phyloP scores from a whole-genome alignment of 73 alveolate species.

The Paramecium tetraurelia region DNA sequence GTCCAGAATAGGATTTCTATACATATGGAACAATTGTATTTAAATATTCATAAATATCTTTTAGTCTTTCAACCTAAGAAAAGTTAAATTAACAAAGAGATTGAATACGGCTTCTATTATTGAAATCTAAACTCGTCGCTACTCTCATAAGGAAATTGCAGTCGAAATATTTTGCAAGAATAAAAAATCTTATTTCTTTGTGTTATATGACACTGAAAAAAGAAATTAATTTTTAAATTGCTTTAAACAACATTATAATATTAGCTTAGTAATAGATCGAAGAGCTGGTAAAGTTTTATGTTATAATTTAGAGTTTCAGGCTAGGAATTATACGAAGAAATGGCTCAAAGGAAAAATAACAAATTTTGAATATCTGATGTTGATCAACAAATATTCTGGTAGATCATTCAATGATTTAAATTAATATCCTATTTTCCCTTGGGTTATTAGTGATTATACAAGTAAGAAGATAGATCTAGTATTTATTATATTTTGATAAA shows the following conservation, averaged over 20 bases:
- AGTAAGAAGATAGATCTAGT: constrained; percentile 66
- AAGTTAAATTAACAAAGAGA: neutral
- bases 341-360: constrained; percentile 93
- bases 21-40: constrained; percentile 23
- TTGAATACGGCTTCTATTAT: neutral
- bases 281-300: neutral
- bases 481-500: constrained; percentile 1
- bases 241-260: neutral
- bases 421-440: constrained; percentile 97
- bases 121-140: constrained; percentile 57
- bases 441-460: constrained; percentile 87
- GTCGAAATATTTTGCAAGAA: constrained; percentile 60
- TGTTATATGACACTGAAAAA: neutral
- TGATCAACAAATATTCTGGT: constrained; percentile 83
- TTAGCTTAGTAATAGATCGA: neutral
- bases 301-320: neutral
- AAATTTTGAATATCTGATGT: constrained; percentile 90
- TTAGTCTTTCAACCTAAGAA: neutral
- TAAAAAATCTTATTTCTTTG: constrained; percentile 50
- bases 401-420: constrained; percentile 89
- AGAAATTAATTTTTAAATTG: neutral
- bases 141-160: constrained; percentile 62
- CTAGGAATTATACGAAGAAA: constrained; percentile 42
- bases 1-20: constrained; percentile 16
- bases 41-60: neutral